Evolutionary conservation across 1,284 basidiomycete species (phyloP).

Genomic region (Coriolopsis trogii): DNA sequence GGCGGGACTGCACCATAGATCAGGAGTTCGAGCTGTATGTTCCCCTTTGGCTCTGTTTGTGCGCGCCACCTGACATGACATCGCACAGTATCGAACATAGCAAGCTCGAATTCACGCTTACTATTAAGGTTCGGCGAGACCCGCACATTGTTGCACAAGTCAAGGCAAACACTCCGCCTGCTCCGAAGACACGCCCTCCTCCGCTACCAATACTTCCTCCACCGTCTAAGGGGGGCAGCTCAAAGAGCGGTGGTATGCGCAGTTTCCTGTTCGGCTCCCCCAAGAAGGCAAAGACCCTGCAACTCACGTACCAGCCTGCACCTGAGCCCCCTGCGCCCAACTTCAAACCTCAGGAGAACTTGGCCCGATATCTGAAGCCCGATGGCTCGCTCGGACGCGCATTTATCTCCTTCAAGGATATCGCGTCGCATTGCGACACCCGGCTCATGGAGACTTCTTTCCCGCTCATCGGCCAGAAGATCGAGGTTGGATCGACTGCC

Average conservation of each 20-base stretch:
- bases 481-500: constrained; percentile 56
- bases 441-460: constrained; percentile 83
- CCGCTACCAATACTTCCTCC: constrained; percentile 46
- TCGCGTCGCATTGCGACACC: constrained; percentile 80
- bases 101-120: constrained; percentile 90
- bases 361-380: constrained; percentile 81
- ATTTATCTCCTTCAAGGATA: constrained; percentile 85
- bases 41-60: background rate
- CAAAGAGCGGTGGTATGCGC: constrained; percentile 53
- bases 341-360: constrained; percentile 60
- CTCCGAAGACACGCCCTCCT: constrained; percentile 44
- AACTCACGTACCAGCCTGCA: constrained; percentile 35
- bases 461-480: constrained; percentile 79
- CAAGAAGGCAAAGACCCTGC: constrained; percentile 60
- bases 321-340: constrained; percentile 33
- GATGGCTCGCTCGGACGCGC: constrained; percentile 82
- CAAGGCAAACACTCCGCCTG: constrained; percentile 59
- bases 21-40: constrained; percentile 94
- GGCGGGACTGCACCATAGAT: constrained; percentile 70
- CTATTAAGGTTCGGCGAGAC: constrained; percentile 81
- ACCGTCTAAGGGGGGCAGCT: constrained; percentile 44
- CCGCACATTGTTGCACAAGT: constrained; percentile 78
- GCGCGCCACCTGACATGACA: background rate
- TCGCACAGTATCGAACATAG: constrained; percentile 75
- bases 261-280: constrained; percentile 76